Percentiles rank a stretch among this genome's conserved stretches.
Conservation (phyloP, 345 rosid species). For the Linum usitatissimum region DNA sequence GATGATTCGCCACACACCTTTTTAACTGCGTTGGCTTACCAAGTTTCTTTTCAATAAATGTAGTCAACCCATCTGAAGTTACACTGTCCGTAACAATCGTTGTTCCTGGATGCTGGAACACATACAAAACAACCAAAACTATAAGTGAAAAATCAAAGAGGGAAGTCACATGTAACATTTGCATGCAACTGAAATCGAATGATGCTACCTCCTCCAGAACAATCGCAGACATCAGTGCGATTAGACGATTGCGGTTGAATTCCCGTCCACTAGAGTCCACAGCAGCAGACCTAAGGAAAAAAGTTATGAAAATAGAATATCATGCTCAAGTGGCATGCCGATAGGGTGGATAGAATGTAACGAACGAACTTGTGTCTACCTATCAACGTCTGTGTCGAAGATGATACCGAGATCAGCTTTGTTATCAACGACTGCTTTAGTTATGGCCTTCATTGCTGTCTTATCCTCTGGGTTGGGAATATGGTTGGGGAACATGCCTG, state of each 20-base stretch:
- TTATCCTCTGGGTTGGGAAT: slow-evolving; percentile 98
- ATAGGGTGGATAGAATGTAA: not conserved
- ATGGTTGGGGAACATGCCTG: slow-evolving; percentile 95
- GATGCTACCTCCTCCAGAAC: slow-evolving; percentile 83
- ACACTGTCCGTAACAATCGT: slow-evolving; percentile 96
- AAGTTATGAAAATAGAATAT: not conserved
- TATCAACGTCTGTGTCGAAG: slow-evolving; percentile 97
- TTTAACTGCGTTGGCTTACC: slow-evolving; percentile 36
- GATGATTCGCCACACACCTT: not conserved
- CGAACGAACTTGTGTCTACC: slow-evolving; percentile 28
- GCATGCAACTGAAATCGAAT: slow-evolving; percentile 8
- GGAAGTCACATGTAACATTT: not conserved
- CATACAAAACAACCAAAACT: not conserved
- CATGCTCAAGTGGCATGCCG: not conserved
- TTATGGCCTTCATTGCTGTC: slow-evolving; percentile 80
- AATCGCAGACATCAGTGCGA: slow-evolving; percentile 88
- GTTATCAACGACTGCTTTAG: slow-evolving; percentile 76
- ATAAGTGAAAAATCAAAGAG: not conserved
- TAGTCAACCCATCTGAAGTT: slow-evolving; percentile 87
- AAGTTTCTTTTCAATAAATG: slow-evolving; percentile 80
- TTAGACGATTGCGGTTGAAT: slow-evolving; percentile 82
- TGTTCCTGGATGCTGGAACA: slow-evolving; percentile 80
- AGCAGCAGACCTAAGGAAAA: slow-evolving; percentile 77
- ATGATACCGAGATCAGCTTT: slow-evolving; percentile 94
- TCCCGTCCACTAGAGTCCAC: slow-evolving; percentile 88